Evolutionary conservation across 441 rosid species (phyloP).

Genomic region (Croton setiger): DNA sequence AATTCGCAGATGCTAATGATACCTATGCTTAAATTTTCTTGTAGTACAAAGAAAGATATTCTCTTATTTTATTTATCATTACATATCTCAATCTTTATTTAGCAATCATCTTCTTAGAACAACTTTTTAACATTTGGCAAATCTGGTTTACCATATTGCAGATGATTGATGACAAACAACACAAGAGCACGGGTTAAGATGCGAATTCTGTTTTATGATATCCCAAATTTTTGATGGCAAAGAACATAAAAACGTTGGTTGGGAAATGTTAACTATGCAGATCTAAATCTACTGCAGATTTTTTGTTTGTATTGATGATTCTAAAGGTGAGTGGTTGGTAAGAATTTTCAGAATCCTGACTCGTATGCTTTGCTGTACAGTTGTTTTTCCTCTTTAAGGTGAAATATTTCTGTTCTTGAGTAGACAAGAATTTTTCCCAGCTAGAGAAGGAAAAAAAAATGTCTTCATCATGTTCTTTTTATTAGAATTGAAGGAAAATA

Average conservation of each 20-base stretch:
- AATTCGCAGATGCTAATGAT: background rate
- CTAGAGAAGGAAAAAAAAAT: background rate
- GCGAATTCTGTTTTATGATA: too few species aligned
- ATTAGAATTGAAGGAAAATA: constrained; percentile 12
- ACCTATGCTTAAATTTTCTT: background rate
- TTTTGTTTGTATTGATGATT: background rate
- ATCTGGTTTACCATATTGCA: background rate
- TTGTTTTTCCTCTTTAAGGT: constrained; percentile 5
- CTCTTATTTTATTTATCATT: background rate
- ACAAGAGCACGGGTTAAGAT: background rate
- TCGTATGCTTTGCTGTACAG: background rate
- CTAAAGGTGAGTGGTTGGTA: constrained; percentile 3
- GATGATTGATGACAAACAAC: background rate
- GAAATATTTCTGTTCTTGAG: constrained; percentile 8
- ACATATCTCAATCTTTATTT: background rate
- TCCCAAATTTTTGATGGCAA: background rate
- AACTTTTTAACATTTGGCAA: background rate
- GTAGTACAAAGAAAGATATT: background rate
- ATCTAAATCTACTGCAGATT: background rate
- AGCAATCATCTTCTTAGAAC: background rate
- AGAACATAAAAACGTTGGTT: background rate
- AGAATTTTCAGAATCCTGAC: background rate
- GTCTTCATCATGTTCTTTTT: background rate
- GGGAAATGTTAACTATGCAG: background rate
- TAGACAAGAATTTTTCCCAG: background rate